Conservation (phyloP, 768 basidiomycete species). For the Solioccasus polychromus region DNA sequence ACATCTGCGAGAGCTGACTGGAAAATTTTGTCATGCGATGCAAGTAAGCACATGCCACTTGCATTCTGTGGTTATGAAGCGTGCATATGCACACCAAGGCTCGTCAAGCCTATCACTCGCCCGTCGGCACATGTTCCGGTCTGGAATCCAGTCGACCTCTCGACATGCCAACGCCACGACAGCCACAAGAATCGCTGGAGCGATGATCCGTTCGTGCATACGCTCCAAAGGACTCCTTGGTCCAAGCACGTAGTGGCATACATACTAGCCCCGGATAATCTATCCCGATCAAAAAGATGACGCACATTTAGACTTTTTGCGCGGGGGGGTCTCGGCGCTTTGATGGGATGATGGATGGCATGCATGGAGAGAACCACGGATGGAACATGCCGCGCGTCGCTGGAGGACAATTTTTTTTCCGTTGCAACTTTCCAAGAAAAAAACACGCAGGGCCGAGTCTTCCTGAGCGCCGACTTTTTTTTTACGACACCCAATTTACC, state of each 20-base stretch:
- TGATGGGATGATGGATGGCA: background rate
- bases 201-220: slow-evolving; percentile 13
- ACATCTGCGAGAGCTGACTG: too few relatives aligned
- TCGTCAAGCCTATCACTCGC: too few relatives aligned
- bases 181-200: background rate
- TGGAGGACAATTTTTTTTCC: background rate
- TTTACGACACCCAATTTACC: slow-evolving; percentile 2
- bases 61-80: too few relatives aligned
- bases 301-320: slow-evolving; percentile 20
- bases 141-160: too few relatives aligned
- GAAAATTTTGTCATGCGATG: too few relatives aligned
- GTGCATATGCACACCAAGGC: too few relatives aligned
- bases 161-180: too few relatives aligned
- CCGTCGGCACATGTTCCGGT: background rate
- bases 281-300: slow-evolving; percentile 13
- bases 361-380: background rate
- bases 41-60: too few relatives aligned
- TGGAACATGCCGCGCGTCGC: background rate
- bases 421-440: too few relatives aligned
- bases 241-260: background rate
- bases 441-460: background rate
- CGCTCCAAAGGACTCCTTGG: background rate
- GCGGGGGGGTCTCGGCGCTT: too few relatives aligned
- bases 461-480: background rate
- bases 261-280: background rate